Evolutionary conservation across 306 rosid species (phyloP).

Genomic region (Quercus ilex): DNA sequence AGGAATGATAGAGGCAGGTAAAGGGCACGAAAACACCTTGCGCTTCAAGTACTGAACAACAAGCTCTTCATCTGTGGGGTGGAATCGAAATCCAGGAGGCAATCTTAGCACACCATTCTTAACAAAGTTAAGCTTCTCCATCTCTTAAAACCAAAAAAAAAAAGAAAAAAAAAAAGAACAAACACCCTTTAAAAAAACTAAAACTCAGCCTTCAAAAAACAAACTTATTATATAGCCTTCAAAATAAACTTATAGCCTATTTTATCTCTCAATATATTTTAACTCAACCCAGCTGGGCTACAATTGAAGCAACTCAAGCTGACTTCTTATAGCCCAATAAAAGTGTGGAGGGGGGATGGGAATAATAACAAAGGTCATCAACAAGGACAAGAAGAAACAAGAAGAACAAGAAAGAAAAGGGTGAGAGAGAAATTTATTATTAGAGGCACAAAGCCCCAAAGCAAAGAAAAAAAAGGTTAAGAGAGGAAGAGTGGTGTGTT

Average conservation of each 20-base stretch:
- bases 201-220: neutral
- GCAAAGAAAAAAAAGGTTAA: neutral
- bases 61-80: conserved; percentile 91
- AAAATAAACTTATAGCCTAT: neutral
- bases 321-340: conserved; percentile 23
- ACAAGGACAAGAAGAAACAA: conserved; percentile 19
- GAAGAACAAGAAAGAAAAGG: conserved; percentile 11
- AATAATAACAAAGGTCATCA: conserved; percentile 6
- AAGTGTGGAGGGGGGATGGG: neutral
- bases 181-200: neutral
- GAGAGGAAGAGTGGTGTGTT: conserved; percentile 2
- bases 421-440: neutral
- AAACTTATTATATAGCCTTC: neutral
- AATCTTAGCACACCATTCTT: conserved; percentile 75
- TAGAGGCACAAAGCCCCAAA: neutral
- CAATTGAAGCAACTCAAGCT: neutral
- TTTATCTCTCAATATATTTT: neutral
- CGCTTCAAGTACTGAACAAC: conserved; percentile 81
- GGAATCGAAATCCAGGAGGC: conserved; percentile 97
- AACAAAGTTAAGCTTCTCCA: conserved; percentile 64
- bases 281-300: conserved; percentile 4
- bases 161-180: neutral
- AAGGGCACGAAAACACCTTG: conserved; percentile 68
- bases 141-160: neutral
- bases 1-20: conserved; percentile 92